These are phyloP conservation scores for Curvularia sp. DNA, from an alignment of 2,329 filamentous ascomycete genomes.

Conservation along the genomic window DNA sequence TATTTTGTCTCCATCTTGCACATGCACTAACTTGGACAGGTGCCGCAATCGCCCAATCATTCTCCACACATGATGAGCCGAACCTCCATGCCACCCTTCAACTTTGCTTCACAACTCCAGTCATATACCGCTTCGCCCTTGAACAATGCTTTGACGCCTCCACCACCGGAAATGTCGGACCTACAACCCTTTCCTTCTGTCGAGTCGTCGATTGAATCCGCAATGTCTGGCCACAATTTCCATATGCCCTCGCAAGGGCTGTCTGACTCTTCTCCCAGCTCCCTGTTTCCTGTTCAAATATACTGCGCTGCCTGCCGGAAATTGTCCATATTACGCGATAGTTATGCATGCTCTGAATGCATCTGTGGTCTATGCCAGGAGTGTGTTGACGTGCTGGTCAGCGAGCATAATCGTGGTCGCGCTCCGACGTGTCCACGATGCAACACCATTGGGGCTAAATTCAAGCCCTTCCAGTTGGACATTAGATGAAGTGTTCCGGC, in stretches of 20 bases:
- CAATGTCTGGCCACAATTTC: constrained; percentile 74
- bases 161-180: constrained; percentile 58
- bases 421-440: constrained; percentile 78
- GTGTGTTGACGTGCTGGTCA: constrained; percentile 82
- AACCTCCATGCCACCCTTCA: constrained; percentile 66
- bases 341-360: constrained; percentile 94
- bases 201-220: constrained; percentile 73
- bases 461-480: constrained; percentile 85
- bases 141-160: constrained; percentile 88
- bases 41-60: constrained; percentile 59
- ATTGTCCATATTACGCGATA: constrained; percentile 77
- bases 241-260: constrained; percentile 62
- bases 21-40: constrained; percentile 42
- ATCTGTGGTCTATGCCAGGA: constrained; percentile 90
- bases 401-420: constrained; percentile 72
- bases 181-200: constrained; percentile 85
- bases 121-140: constrained; percentile 88
- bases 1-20: not conserved
- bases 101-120: constrained; percentile 59
- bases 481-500: constrained; percentile 64
- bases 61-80: constrained; percentile 60
- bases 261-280: constrained; percentile 66
- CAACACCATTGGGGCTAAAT: constrained; percentile 77
- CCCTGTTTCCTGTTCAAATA: constrained; percentile 70
- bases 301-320: constrained; percentile 89